These are phyloP conservation scores for Ophiosphaerella korrae DNA, from an alignment of 2,329 filamentous ascomycete species.

Conservation along the genomic window DNA sequence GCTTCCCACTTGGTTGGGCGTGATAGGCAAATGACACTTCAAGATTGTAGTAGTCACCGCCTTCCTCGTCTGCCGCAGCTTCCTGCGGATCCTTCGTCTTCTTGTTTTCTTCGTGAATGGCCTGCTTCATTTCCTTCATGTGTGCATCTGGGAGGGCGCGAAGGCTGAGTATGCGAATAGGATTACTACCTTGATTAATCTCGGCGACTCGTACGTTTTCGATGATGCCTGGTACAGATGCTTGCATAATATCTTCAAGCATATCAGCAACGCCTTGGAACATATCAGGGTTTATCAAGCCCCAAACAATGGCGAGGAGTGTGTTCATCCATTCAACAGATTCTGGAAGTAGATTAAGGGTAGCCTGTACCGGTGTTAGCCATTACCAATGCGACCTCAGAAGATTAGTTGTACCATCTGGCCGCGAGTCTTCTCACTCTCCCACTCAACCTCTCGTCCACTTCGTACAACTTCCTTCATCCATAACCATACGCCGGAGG, in stretches of 20 bases:
- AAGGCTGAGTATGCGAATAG: constrained; percentile 84
- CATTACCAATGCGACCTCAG: background rate
- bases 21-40: constrained; percentile 92
- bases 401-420: constrained; percentile 62
- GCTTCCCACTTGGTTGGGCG: constrained; percentile 72
- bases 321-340: constrained; percentile 96
- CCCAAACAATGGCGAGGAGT: constrained; percentile 82
- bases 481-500: constrained; percentile 86
- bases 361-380: constrained; percentile 59
- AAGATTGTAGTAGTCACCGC: constrained; percentile 90
- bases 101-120: constrained; percentile 77
- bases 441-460: constrained; percentile 85
- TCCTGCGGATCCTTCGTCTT: constrained; percentile 85
- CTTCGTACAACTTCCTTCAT: constrained; percentile 83
- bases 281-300: constrained; percentile 93
- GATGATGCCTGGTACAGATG: constrained; percentile 86
- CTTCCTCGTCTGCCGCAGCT: constrained; percentile 85
- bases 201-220: constrained; percentile 95
- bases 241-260: constrained; percentile 94
- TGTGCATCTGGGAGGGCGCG: constrained; percentile 83
- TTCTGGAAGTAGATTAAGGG: constrained; percentile 87
- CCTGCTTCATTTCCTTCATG: constrained; percentile 79
- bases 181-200: constrained; percentile 91
- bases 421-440: constrained; percentile 81
- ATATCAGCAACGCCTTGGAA: constrained; percentile 91